Evolutionary conservation across 768 basidiomycete genomes (phyloP), one percentile per base, ranked within the genome.

Genomic region (Austroboletus festivus): DNA sequence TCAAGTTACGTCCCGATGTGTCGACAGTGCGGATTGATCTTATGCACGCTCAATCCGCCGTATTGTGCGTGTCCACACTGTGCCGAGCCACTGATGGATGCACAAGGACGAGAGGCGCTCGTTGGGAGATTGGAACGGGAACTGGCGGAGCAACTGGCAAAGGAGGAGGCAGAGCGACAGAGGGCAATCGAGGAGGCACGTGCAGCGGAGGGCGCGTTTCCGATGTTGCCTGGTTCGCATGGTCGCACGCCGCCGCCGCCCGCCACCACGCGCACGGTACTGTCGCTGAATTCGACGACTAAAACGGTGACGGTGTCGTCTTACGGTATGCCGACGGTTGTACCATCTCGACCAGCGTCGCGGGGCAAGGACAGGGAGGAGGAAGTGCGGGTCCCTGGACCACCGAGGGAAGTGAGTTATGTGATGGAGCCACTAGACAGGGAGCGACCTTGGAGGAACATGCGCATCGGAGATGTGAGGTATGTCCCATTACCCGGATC

Each of bases 161-260:
- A 62, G 51, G 84, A 86, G 57, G 74, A 73, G 9, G 69, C 67
- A n/a, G 76, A 71, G 5, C 71, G 74, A 3, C 70, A 75, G 47
- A 74, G 68, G 24, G 75, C 64, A 15, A 62, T 72, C 2, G 73
- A 78, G 21, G 77, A 79, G 48, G 78, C 76, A 0, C 69, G 75
- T 6, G 64, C 65, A 8, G 77, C 77, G 0, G 77, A 69, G 21
- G 84, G 85, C 3, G 81, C 80, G 0, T 88, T 88, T 59, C 85
- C 85, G 18, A 68, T 72, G 13, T 74, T 88, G 22, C 53, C 46
- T 33, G 56, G 57, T 7, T 37, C 37, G 15, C 52, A 53, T 30
- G 22, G 54, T 35, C 38, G 55, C 20, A 44, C 58, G 34, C 40
- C 62, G 3, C 38, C 53, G n/a, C 63, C 72, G 4, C 31, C 9